Evolutionary conservation across 1,284 basidiomycete species (phyloP).

Genomic region (Cryptococcus deneoformans): DNA sequence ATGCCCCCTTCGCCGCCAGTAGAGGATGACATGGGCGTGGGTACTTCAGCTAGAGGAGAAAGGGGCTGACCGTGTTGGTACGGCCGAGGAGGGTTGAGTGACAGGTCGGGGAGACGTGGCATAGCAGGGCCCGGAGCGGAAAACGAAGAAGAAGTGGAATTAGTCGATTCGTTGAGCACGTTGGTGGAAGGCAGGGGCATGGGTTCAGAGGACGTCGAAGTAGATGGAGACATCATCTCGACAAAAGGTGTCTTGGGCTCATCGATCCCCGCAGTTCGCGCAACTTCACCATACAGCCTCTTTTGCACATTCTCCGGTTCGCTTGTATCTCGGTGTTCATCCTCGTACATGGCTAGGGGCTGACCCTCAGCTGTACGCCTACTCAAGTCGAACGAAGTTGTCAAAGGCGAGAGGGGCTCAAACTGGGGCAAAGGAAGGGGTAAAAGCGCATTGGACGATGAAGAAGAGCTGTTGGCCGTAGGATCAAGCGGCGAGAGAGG

Average conservation of each 20-base stretch:
- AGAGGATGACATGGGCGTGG: conserved; percentile 26
- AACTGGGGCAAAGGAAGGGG: conserved; percentile 28
- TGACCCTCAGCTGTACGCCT: conserved; percentile 8
- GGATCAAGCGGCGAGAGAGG: conserved; percentile 7
- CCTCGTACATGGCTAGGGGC: conserved; percentile 28
- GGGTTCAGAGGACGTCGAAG: background rate
- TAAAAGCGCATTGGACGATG: background rate
- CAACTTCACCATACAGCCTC: conserved; percentile 42
- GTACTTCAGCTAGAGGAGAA: conserved; percentile 38
- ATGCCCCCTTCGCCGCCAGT: background rate
- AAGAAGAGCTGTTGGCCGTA: background rate
- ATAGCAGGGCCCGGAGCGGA: conserved; percentile 13
- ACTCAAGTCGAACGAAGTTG: conserved; percentile 21
- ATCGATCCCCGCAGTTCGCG: conserved; percentile 33
- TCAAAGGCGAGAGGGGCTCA: conserved; percentile 36
- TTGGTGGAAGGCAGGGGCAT: conserved; percentile 5
- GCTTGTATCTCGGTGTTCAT: conserved; percentile 6
- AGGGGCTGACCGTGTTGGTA: conserved; percentile 47
- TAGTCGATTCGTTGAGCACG: conserved; percentile 5
- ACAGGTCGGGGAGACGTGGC: conserved; percentile 17
- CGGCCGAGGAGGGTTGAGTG: conserved; percentile 24
- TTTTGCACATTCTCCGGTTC: conserved; percentile 15
- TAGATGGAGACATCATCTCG: background rate
- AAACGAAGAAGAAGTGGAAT: conserved; percentile 17
- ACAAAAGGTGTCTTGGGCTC: conserved; percentile 35